Evolutionary conservation across 768 basidiomycete species (phyloP).

Genomic region (Amylocystis lapponica): DNA sequence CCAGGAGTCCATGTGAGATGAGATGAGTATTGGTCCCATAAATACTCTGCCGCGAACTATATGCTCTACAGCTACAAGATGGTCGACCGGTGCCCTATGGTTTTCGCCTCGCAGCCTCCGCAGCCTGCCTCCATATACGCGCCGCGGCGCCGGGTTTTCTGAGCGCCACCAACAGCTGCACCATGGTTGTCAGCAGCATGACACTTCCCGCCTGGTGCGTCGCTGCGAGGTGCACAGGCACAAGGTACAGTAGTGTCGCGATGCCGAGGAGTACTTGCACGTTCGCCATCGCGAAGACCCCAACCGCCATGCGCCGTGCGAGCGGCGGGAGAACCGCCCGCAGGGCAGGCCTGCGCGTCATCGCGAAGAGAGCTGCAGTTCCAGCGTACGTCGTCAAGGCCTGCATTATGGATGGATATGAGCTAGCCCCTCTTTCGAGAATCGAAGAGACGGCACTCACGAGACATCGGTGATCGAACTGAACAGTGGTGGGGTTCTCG

Average conservation of each 20-base stretch:
- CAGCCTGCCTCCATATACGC: conserved; percentile 46
- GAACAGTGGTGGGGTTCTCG: conserved; percentile 96
- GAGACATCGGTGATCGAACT: conserved; percentile 92
- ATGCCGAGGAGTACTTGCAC: conserved; percentile 75
- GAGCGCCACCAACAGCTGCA: conserved; percentile 69
- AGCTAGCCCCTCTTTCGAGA: too few relatives aligned
- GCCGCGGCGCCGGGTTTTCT: conserved; percentile 67
- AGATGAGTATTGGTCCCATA: not conserved
- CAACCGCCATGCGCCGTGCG: conserved; percentile 45
- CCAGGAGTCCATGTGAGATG: not conserved
- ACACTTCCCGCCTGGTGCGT: conserved; percentile 96
- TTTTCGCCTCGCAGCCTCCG: conserved; percentile 8
- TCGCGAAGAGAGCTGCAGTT: conserved; percentile 57
- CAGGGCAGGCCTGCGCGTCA: conserved; percentile 46
- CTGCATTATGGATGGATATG: conserved; percentile 40
- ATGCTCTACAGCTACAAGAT: not conserved
- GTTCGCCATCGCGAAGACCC: conserved; percentile 76
- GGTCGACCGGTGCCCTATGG: conserved; percentile 1
- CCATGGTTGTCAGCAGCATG: conserved; percentile 73
- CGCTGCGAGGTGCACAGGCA: conserved; percentile 88
- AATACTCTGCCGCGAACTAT: not conserved
- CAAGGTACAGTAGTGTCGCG: conserved; percentile 84
- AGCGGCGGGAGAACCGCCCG: conserved; percentile 52
- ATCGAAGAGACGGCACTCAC: conserved; percentile 39
- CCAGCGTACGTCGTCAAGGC: conserved; percentile 80